A percentile compares a stretch with the other conserved stretches of the same genome.
Conservation (phyloP, 2,329 filamentous ascomycete genomes). For the Pseudogymnoascus sp. region DNA sequence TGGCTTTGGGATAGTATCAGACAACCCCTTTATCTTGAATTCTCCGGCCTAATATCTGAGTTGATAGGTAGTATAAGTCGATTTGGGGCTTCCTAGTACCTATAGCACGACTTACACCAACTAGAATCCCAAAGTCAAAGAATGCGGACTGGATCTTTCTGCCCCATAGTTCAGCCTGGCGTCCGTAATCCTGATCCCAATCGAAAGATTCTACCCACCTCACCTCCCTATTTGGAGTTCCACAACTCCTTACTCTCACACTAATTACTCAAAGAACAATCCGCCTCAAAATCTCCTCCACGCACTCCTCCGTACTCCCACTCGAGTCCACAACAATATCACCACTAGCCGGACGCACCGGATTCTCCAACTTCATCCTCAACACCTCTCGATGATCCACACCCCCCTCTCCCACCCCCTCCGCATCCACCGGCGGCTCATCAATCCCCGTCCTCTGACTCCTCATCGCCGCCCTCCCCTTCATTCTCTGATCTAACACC, state of each 20-base stretch:
- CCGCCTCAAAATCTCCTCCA: conserved; percentile 21
- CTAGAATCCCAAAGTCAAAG: too few species aligned
- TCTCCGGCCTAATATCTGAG: too few species aligned
- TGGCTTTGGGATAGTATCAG: too few species aligned
- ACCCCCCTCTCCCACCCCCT: background rate
- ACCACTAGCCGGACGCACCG: conserved; percentile 23
- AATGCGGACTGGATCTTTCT: too few species aligned
- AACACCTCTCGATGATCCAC: conserved; percentile 22
- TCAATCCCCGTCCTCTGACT: conserved; percentile 29
- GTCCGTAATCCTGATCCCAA: too few species aligned
- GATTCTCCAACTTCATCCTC: conserved; percentile 26
- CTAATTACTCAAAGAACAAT: conserved; percentile 11
- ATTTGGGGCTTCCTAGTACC: too few species aligned
- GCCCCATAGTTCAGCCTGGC: too few species aligned
- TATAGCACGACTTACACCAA: too few species aligned
- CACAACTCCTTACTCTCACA: background rate
- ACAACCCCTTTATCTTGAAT: too few species aligned
- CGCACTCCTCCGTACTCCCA: conserved; percentile 15
- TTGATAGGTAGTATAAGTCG: too few species aligned
- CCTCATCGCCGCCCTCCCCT: conserved; percentile 21
- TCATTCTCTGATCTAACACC: conserved; percentile 28
- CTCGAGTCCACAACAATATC: conserved; percentile 25
- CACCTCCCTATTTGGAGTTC: background rate
- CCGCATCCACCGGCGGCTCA: conserved; percentile 20
- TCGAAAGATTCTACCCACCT: too few species aligned